phyloP scores from a whole-genome alignment of 164 flowering plant species.

The Nymphaea colorata region DNA sequence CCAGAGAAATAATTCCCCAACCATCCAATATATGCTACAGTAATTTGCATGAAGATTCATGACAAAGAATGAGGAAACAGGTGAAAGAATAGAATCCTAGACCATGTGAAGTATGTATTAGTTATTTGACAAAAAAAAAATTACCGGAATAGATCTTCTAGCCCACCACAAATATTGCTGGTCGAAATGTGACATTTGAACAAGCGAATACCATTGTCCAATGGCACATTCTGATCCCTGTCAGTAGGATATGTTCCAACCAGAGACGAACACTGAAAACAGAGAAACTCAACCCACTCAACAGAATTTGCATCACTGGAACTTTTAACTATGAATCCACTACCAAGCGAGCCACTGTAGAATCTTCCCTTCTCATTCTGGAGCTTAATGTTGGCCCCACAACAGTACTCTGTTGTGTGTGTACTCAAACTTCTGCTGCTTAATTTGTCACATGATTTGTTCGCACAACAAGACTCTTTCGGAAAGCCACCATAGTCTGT shows the following conservation, averaged over 20 bases:
- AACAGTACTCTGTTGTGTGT: not conserved
- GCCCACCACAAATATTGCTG: conserved; percentile 26
- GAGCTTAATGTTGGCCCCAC: conserved; percentile 7
- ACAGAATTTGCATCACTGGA: conserved; percentile 52
- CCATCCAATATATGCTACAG: too few relatives aligned
- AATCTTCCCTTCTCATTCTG: conserved; percentile 31
- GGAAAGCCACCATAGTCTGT: conserved; percentile 5
- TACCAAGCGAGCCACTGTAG: conserved; percentile 63
- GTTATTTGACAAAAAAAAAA: not conserved
- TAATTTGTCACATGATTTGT: conserved; percentile 1
- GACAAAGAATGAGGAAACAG: not conserved
- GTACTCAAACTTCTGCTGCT: not conserved
- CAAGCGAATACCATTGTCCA: conserved; percentile 72
- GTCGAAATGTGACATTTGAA: conserved; percentile 77
- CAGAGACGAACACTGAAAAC: conserved; percentile 55
- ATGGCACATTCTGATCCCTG: conserved; percentile 20
- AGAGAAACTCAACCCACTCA: conserved; percentile 51
- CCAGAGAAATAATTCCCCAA: too few relatives aligned
- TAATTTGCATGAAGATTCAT: too few relatives aligned
- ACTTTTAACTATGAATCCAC: conserved; percentile 55
- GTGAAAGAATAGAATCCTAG: not conserved
- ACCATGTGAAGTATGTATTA: not conserved
- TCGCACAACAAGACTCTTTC: conserved; percentile 16
- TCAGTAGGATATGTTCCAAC: conserved; percentile 67
- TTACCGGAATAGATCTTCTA: conserved; percentile 60